phyloP scores from a whole-genome alignment of 768 basidiomycete species.

The Tubosaeta sp. region DNA sequence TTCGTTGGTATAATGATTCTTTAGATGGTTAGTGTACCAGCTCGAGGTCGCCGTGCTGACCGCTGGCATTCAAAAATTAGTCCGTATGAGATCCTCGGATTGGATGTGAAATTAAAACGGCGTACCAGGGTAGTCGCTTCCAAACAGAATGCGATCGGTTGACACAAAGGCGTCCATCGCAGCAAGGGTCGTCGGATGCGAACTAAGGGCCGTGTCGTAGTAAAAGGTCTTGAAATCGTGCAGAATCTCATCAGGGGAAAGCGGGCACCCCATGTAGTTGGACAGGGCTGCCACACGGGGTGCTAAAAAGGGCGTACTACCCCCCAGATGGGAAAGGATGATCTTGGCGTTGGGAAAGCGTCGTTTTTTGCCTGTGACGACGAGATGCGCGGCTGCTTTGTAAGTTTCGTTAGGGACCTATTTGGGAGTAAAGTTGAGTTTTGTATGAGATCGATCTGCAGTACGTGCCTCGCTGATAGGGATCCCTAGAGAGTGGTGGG shows the following conservation, averaged over 20 bases:
- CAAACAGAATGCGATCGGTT: conserved; percentile 56
- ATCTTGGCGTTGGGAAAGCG: conserved; percentile 56
- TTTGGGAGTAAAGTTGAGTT: conserved; percentile 5
- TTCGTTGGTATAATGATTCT: conserved; percentile 44
- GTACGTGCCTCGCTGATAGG: conserved; percentile 60
- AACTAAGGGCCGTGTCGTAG: conserved; percentile 68
- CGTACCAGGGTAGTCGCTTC: conserved; percentile 73
- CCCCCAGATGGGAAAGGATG: conserved; percentile 74
- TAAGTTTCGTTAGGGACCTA: conserved; percentile 81
- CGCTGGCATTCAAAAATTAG: conserved; percentile 35
- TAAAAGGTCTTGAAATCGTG: conserved; percentile 69
- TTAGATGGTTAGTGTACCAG: conserved; percentile 60
- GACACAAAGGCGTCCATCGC: conserved; percentile 49
- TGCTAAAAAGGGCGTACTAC: conserved; percentile 60
- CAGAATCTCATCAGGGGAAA: conserved; percentile 62
- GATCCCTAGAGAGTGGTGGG: conserved; percentile 60
- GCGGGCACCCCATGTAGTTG: conserved; percentile 61
- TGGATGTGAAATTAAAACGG: conserved; percentile 6
- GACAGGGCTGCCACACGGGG: conserved; percentile 67
- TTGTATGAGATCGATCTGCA: conserved; percentile 3
- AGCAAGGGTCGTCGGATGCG: conserved; percentile 48
- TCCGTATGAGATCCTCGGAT: background rate
- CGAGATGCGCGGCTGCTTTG: conserved; percentile 76
- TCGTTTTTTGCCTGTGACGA: conserved; percentile 67
- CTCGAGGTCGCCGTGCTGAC: conserved; percentile 49